phyloP scores from a whole-genome alignment of 2,329 filamentous ascomycete species.

The Hirsutella rhossiliensis region DNA sequence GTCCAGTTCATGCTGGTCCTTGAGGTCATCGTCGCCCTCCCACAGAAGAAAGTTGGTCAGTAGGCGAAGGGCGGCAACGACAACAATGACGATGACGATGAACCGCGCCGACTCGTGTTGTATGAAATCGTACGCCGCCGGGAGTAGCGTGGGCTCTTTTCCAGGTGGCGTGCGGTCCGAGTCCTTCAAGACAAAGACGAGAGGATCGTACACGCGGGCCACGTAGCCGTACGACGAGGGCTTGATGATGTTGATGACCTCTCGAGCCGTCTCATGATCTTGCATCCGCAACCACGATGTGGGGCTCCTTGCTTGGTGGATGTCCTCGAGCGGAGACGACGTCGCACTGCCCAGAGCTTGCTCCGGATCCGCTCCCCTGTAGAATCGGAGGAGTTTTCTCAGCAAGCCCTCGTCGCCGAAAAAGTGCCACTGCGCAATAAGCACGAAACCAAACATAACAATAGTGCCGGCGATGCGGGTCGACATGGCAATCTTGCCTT shows the following conservation, averaged over 20 bases:
- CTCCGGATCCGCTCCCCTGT: slow-evolving; percentile 6
- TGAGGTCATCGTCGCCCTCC: slow-evolving; percentile 41
- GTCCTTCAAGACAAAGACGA: slow-evolving; percentile 59
- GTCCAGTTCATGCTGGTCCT: slow-evolving; percentile 32
- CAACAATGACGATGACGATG: slow-evolving; percentile 47
- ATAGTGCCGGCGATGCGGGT: slow-evolving; percentile 65
- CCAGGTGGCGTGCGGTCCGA: slow-evolving; percentile 50
- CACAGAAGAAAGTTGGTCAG: slow-evolving; percentile 65
- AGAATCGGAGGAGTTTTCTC: slow-evolving; percentile 14
- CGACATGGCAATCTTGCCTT: slow-evolving; percentile 54
- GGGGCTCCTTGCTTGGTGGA: slow-evolving; percentile 66
- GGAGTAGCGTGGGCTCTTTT: slow-evolving; percentile 21
- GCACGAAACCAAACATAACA: slow-evolving; percentile 59
- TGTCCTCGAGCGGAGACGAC: slow-evolving; percentile 37
- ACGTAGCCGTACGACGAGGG: slow-evolving; percentile 60
- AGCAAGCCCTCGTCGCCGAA: slow-evolving; percentile 45
- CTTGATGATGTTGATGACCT: slow-evolving; percentile 66
- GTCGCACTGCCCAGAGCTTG: slow-evolving; percentile 17
- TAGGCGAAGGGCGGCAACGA: slow-evolving; percentile 52
- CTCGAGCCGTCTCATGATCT: slow-evolving; percentile 65
- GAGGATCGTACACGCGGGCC: slow-evolving; percentile 61
- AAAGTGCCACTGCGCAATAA: slow-evolving; percentile 69
- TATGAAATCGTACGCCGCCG: slow-evolving; percentile 51
- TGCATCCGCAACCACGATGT: slow-evolving; percentile 66
- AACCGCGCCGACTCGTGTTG: slow-evolving; percentile 47